Evolutionary conservation across 495 filamentous ascomycete genomes (phyloP).

Genomic region (Pseudoneurospora amorphoporcata): DNA sequence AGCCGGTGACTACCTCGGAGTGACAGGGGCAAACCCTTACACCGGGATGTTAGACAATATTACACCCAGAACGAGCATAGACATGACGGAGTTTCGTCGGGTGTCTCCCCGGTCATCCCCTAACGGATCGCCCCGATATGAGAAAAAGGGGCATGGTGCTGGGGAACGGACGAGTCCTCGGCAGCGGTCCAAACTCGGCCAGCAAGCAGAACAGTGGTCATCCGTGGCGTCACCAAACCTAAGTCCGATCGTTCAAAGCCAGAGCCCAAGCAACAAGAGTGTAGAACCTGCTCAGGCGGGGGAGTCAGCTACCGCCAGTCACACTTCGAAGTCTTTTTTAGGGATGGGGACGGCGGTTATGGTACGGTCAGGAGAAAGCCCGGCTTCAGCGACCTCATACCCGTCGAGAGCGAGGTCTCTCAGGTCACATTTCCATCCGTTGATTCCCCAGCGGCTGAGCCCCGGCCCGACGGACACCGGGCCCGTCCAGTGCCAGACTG

Average conservation of each 20-base stretch:
- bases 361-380: neutral
- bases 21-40: slow-evolving; percentile 43
- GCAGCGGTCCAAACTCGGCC: slow-evolving; percentile 28
- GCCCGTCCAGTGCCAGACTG: neutral
- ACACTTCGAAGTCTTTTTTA: slow-evolving; percentile 24
- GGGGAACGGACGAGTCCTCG: slow-evolving; percentile 24
- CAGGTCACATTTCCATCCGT: slow-evolving; percentile 5
- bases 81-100: slow-evolving; percentile 3
- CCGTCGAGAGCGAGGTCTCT: slow-evolving; percentile 13
- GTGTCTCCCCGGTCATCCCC: neutral
- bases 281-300: neutral
- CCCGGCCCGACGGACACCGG: neutral
- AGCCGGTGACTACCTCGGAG: slow-evolving; percentile 43
- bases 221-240: slow-evolving; percentile 36
- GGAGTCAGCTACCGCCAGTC: slow-evolving; percentile 4
- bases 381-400: slow-evolving; percentile 23
- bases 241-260: slow-evolving; percentile 36
- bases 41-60: slow-evolving; percentile 39
- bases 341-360: slow-evolving; percentile 12
- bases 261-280: slow-evolving; percentile 9
- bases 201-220: slow-evolving; percentile 35
- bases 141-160: slow-evolving; percentile 18
- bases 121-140: slow-evolving; percentile 10
- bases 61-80: slow-evolving; percentile 31
- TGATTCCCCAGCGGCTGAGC: slow-evolving; percentile 4